Percentiles rank a stretch among this genome's conserved stretches.
phyloP scores from a whole-genome alignment of 2,329 filamentous ascomycete species.

The Cercospora zeae-maydis region DNA sequence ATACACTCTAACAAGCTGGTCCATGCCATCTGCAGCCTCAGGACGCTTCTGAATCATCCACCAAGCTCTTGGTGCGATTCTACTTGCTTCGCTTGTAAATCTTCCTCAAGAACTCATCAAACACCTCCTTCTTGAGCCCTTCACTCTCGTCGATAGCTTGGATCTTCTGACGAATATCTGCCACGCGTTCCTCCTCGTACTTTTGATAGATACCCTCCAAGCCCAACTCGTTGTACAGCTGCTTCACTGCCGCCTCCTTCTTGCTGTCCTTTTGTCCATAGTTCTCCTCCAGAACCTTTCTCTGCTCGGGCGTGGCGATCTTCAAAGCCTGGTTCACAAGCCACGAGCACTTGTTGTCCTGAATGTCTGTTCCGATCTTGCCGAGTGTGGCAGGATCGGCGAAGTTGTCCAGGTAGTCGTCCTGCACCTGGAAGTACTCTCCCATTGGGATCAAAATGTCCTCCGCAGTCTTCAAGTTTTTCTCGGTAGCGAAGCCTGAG shows the following conservation, averaged over 20 bases:
- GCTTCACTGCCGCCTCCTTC: constrained; percentile 82
- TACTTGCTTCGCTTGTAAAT: constrained; percentile 99
- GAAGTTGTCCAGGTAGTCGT: constrained; percentile 98
- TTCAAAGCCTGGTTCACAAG: constrained; percentile 90
- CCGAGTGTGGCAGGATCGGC: constrained; percentile 88
- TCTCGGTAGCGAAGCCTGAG: constrained; percentile 75
- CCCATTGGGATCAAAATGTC: constrained; percentile 94
- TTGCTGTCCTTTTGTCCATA: constrained; percentile 87
- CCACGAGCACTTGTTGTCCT: constrained; percentile 99
- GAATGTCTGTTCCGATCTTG: constrained; percentile 98
- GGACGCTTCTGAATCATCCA: background rate
- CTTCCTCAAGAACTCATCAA: constrained; percentile 86
- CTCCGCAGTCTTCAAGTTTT: constrained; percentile 84
- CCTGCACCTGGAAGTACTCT: constrained; percentile 98
- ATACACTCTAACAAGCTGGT: background rate
- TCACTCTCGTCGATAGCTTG: constrained; percentile 75
- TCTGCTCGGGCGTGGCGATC: constrained; percentile 77
- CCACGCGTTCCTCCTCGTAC: constrained; percentile 83
- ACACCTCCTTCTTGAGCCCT: constrained; percentile 85
- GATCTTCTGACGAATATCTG: constrained; percentile 74
- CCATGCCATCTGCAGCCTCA: background rate
- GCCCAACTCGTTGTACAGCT: constrained; percentile 79
- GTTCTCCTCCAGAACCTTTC: constrained; percentile 81
- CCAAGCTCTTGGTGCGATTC: background rate
- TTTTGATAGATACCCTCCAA: constrained; percentile 79